Evolutionary conservation across 768 basidiomycete species (phyloP), one percentile per base, ranked within the genome.

Genomic region (Kwoniella sp.): DNA sequence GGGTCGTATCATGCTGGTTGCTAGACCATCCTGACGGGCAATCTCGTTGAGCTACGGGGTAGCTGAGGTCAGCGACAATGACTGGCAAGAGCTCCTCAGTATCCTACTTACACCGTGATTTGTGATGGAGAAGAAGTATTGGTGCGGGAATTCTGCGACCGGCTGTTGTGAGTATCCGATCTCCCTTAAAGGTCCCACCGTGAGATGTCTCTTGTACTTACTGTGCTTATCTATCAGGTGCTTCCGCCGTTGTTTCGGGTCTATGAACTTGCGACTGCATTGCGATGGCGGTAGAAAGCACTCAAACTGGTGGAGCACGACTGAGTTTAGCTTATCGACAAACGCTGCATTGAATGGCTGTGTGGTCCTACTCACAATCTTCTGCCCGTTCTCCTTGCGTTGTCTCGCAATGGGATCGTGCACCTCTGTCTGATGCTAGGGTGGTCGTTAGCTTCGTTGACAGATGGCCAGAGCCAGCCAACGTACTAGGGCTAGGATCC

Each of bases 71-170:
- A 51, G 34, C 49, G 3, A 46, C 37, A 6, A 36, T 17, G 20
- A 27, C 3, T 17, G 33, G 10, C 26, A 29, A 20, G 19, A 15
- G 22, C 6, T 37, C 15, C 17, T n/a, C 22, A 39, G 23, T 23
- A 29, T 23, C 6, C 19, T 10, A 60, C 70, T 47, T 32, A 72
- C 68, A 19, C 90, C 90, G 69, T 87, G 89, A 75, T 91, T 91
- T 14, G 88, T 90, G 17, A 93, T 85, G 17, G 86, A 82, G 70
- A 92, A 93, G 75, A 89, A 92, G 73, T 85, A 93, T 65, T 90
- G 82, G 67, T 88, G 88, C 4, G 89, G 89, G 67, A 85, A 93
- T 44, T 79, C 82, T 73, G 38, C 25, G 1, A 26, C 2, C 19
- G 14, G 22, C 10, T 6, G 5, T 19, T 47, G 3, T 26, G 20